These are phyloP conservation scores for Vigna mungo DNA, from an alignment of 306 rosid species.

Conservation along the genomic window DNA sequence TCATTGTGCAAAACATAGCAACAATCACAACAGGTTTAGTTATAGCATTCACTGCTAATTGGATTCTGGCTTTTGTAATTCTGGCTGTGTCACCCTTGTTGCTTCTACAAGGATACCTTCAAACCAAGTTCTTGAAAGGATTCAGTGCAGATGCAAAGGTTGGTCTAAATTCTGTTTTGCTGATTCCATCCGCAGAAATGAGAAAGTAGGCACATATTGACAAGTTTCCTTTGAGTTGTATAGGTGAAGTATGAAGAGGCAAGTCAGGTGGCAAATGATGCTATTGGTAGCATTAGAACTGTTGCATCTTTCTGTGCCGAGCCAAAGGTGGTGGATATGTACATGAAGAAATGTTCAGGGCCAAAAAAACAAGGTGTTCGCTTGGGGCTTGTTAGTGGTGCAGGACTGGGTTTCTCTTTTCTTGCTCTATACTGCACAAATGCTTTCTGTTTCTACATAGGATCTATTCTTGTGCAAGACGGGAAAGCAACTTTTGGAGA, in stretches of 20 bases:
- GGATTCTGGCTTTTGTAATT: constrained; percentile 70
- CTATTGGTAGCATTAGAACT: constrained; percentile 88
- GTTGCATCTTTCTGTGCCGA: constrained; percentile 95
- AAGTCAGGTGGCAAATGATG: constrained; percentile 93
- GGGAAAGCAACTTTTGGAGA: constrained; percentile 76
- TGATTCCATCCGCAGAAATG: background rate
- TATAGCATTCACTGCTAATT: constrained; percentile 83
- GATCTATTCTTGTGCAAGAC: constrained; percentile 65
- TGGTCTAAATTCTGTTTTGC: constrained; percentile 24
- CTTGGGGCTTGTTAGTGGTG: constrained; percentile 77
- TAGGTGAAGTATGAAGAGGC: constrained; percentile 94
- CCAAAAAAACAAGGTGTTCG: constrained; percentile 72
- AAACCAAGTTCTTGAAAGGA: constrained; percentile 65
- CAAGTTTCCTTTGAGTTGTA: constrained; percentile 47
- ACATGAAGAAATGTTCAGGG: constrained; percentile 61
- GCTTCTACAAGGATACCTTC: constrained; percentile 62
- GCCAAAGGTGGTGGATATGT: constrained; percentile 78
- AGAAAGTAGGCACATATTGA: background rate
- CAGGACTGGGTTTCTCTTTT: constrained; percentile 74
- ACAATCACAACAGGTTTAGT: constrained; percentile 63
- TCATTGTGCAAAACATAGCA: constrained; percentile 70
- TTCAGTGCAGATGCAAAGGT: constrained; percentile 95
- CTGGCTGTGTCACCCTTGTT: constrained; percentile 72
- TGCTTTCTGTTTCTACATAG: constrained; percentile 78
- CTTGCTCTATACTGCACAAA: constrained; percentile 68